A percentile compares a stretch with the other conserved stretches of the same genome.
Conservation (phyloP, 1,284 basidiomycete species). For the Tilletia horrida region DNA sequence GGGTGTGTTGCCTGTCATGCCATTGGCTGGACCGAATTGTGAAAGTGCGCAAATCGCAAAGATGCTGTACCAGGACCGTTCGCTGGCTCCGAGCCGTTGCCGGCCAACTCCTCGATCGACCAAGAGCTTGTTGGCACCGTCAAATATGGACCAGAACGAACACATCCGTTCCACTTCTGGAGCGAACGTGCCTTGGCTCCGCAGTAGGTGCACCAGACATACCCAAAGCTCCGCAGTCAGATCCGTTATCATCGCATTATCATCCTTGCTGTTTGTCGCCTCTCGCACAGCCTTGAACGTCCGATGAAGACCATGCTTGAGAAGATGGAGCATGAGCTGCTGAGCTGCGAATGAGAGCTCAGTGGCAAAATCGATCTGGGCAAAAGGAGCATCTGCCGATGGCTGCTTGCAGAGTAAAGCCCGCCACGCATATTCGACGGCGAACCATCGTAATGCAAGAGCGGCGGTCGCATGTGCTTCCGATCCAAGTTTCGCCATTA, state of each 20-base stretch:
- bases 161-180: conserved; percentile 8
- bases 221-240: conserved; percentile 72
- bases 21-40: conserved; percentile 69
- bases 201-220: conserved; percentile 64
- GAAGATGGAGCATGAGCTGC: conserved; percentile 37
- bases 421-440: neutral
- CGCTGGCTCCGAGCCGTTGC: conserved; percentile 51
- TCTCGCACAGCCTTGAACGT: conserved; percentile 23
- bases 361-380: neutral
- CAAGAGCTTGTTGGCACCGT: conserved; percentile 29
- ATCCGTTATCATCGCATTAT: conserved; percentile 54
- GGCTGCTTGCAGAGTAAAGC: neutral
- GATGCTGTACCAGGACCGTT: conserved; percentile 67
- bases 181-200: conserved; percentile 27
- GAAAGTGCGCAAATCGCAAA: conserved; percentile 72
- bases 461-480: neutral
- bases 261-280: neutral
- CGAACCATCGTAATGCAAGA: conserved; percentile 11
- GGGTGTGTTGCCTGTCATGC: conserved; percentile 59
- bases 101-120: neutral
- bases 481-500: conserved; percentile 8
- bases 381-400: neutral
- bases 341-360: conserved; percentile 17
- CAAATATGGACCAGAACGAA: conserved; percentile 37
- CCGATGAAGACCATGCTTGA: conserved; percentile 40